Percentiles rank a stretch among this genome's conserved stretches.
These are phyloP conservation scores for Agaricus sinodeliciosus DNA, from an alignment of 768 basidiomycete genomes.

Conservation along the genomic window DNA sequence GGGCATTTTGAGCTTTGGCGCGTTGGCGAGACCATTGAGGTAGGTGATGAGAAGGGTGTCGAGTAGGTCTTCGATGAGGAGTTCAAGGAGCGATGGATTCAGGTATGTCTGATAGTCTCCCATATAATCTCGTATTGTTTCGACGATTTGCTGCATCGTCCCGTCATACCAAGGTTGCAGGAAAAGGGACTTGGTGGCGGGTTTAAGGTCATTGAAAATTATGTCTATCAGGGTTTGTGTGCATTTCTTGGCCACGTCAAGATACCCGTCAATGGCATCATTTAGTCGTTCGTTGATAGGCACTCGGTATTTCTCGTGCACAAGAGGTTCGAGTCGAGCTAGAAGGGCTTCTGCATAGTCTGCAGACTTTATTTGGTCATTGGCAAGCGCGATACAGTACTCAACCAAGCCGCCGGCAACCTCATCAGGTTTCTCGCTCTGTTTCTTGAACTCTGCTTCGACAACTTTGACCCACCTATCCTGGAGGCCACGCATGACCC, in stretches of 20 bases:
- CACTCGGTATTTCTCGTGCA: constrained; percentile 85
- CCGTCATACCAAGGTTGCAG: constrained; percentile 86
- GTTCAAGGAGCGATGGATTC: constrained; percentile 84
- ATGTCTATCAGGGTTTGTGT: constrained; percentile 91
- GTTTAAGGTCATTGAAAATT: constrained; percentile 91
- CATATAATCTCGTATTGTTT: constrained; percentile 97
- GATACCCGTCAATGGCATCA: constrained; percentile 95
- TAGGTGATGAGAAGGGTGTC: constrained; percentile 88
- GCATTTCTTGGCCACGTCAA: constrained; percentile 97
- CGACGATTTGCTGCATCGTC: constrained; percentile 80
- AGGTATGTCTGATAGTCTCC: constrained; percentile 89
- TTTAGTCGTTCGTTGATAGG: constrained; percentile 84
- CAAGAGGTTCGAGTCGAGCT: constrained; percentile 81
- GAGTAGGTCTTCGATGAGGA: constrained; percentile 87
- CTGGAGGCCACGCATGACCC: constrained; percentile 86
- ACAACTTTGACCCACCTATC: constrained; percentile 81
- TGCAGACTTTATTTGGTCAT: constrained; percentile 95
- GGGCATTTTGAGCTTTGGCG: constrained; percentile 83
- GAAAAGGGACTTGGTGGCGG: constrained; percentile 81
- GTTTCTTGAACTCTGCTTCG: constrained; percentile 82
- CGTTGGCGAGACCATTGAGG: constrained; percentile 78
- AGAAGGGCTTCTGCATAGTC: constrained; percentile 88
- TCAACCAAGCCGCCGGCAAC: constrained; percentile 85
- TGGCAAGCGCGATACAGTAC: constrained; percentile 93
- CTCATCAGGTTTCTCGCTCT: constrained; percentile 84